Conservation (phyloP, 331 rosid genomes). For the Rosa hybrid region DNA sequence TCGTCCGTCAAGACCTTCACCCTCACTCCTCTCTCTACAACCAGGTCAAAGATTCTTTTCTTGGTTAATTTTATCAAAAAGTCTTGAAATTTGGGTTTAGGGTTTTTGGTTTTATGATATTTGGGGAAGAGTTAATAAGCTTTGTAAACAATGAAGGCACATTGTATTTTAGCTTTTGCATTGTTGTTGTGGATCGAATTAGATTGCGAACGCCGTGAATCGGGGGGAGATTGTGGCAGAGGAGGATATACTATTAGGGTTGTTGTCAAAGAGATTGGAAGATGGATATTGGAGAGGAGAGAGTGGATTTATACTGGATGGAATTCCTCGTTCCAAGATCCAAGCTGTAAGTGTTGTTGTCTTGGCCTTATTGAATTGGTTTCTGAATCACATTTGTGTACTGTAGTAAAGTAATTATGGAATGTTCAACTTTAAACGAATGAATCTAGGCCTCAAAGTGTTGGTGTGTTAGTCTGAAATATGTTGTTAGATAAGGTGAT, state of each 20-base stretch:
- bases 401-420: no score
- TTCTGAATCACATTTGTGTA: background rate
- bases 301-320: conserved; percentile 36
- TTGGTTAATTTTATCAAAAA: background rate
- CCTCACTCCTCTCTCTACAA: conserved; percentile 35
- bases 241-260: conserved; percentile 27
- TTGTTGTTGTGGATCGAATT: background rate
- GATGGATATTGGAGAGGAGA: conserved; percentile 36
- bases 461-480: background rate
- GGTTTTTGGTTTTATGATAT: background rate
- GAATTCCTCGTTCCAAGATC: conserved; percentile 33
- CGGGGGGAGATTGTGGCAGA: conserved; percentile 30
- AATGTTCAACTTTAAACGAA: no score
- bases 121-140: background rate
- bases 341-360: conserved; percentile 28
- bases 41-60: conserved; percentile 20
- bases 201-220: conserved; percentile 34
- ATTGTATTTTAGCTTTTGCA: background rate
- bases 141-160: background rate
- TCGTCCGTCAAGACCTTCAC: conserved; percentile 33
- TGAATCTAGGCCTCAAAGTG: background rate
- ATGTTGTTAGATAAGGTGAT: background rate
- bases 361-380: background rate
- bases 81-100: background rate
- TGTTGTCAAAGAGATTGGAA: conserved; percentile 35